Base-by-base conservation (phyloP, 2,329 filamentous ascomycete species). In the Cordyceps farinosa region DNA sequence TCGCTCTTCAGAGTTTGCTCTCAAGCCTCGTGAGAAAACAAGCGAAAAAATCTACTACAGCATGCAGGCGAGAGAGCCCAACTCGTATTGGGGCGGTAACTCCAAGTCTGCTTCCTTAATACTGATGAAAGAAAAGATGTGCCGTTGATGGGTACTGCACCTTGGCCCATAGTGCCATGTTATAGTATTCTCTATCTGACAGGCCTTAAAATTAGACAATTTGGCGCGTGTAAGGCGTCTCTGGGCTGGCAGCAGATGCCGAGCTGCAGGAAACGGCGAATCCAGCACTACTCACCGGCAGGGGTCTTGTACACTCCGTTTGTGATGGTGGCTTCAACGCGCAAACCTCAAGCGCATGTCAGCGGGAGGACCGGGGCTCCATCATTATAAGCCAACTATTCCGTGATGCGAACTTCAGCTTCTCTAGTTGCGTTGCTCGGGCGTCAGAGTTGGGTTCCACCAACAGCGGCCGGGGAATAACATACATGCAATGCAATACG, bases 281-380 rank as follows among this genome's bases (percentile, higher is more conserved):
- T 17, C 10, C 3, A 32, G 27, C 47, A 30, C 2, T 29, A 29
- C 29, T 50, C 10, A 3, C 10, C 15, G 27, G 27, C 47, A 50
- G 29, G 27, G 29, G 5, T 30, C 27, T 32, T 32, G 29, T 40
- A 27, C 47, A 50, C 29, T 29, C 22, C 22, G 22, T 22, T 22
- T 22, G 22, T 22, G 29, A 29, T 32, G 5, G 7, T 27, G 47
- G 22, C 22, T 22, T 22, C 22, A 22, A 22, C 22, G 22, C 3
- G 47, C 29, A 50, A 32, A 55, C 17, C 52, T 55, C 52, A 55
- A 55, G 52, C 52, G 52, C 52, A 55, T 36, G 52, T n/a, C 52
- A 30, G 22, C 52, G 52, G 52, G 36, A 53, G n/a, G 32, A 17
- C 32, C 30, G 30, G 50, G 50, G 17, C 13, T 22, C 22, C 22